Evolutionary conservation across 306 rosid genomes (phyloP).

Genomic region (Pyrus bretschneideri): DNA sequence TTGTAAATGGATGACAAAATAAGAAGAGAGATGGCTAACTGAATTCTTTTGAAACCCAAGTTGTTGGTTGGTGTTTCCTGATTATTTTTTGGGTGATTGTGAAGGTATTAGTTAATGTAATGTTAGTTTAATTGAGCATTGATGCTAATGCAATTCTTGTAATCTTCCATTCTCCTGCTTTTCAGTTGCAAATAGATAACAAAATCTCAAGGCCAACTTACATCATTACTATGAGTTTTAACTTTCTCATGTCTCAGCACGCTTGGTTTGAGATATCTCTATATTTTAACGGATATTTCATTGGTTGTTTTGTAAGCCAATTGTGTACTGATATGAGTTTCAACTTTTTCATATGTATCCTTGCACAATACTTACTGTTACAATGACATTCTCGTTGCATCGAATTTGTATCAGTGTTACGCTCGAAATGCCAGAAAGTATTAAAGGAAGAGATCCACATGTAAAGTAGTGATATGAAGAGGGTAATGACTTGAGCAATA

Average conservation of each 20-base stretch:
- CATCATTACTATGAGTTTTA: not conserved
- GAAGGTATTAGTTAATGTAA: not conserved
- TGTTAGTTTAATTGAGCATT: not conserved
- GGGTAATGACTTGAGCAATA: not conserved
- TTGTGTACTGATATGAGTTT: too few relatives aligned
- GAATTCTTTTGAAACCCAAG: conserved; percentile 18
- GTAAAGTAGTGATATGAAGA: not conserved
- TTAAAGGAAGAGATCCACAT: not conserved
- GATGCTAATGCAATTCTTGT: conserved; percentile 9
- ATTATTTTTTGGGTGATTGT: not conserved
- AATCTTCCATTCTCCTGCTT: not conserved
- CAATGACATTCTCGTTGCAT: too few relatives aligned
- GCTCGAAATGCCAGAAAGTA: not conserved
- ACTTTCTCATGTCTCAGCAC: too few relatives aligned
- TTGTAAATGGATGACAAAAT: conserved; percentile 16
- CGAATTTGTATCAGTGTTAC: not conserved
- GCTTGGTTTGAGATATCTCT: too few relatives aligned
- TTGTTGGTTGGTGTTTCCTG: conserved; percentile 11
- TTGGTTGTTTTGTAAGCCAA: too few relatives aligned
- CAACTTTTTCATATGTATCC: too few relatives aligned
- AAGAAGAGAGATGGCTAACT: conserved; percentile 17
- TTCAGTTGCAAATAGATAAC: not conserved
- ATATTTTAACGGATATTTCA: too few relatives aligned
- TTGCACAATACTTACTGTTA: too few relatives aligned
- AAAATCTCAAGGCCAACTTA: not conserved